Percentiles rank a stretch among this genome's conserved stretches.
Conservation (phyloP, 2,329 filamentous ascomycete species). For the Aspergillus quadrilineatus region DNA sequence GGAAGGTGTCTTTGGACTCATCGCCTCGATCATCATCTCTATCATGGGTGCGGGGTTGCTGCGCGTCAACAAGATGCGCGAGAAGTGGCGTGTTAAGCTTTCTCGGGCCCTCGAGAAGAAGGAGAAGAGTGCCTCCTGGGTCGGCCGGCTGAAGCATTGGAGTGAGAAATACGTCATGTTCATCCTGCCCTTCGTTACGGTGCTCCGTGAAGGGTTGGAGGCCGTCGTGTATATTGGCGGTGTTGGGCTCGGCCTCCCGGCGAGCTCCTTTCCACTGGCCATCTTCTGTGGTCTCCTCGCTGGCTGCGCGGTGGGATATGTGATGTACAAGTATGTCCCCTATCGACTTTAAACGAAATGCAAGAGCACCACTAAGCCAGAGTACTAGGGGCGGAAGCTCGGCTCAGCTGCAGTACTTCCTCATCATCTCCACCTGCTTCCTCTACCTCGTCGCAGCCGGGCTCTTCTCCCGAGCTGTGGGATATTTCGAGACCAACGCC, state of each 20-base stretch:
- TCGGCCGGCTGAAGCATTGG: conserved; percentile 58
- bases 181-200: conserved; percentile 76
- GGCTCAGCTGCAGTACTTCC: conserved; percentile 68
- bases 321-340: conserved; percentile 2
- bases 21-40: conserved; percentile 78
- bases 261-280: conserved; percentile 49
- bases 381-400: conserved; percentile 56
- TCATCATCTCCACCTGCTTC: conserved; percentile 75
- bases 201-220: conserved; percentile 21
- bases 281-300: conserved; percentile 71
- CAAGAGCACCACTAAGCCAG: too few species aligned
- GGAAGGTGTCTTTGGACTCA: conserved; percentile 74
- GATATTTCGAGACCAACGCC: conserved; percentile 66
- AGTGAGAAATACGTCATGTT: conserved; percentile 82
- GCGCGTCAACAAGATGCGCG: conserved; percentile 77
- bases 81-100: conserved; percentile 82
- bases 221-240: conserved; percentile 21
- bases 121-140: conserved; percentile 39
- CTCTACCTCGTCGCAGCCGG: conserved; percentile 81
- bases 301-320: conserved; percentile 45
- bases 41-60: conserved; percentile 77
- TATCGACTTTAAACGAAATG: too few species aligned
- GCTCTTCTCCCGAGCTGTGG: conserved; percentile 73
- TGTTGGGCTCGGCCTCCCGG: conserved; percentile 58
- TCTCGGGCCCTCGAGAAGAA: conserved; percentile 63